A percentile compares a stretch with the other conserved stretches of the same genome.
phyloP scores from a whole-genome alignment of 1,284 basidiomycete genomes.

The Pseudomicrostroma phylloplanum region DNA sequence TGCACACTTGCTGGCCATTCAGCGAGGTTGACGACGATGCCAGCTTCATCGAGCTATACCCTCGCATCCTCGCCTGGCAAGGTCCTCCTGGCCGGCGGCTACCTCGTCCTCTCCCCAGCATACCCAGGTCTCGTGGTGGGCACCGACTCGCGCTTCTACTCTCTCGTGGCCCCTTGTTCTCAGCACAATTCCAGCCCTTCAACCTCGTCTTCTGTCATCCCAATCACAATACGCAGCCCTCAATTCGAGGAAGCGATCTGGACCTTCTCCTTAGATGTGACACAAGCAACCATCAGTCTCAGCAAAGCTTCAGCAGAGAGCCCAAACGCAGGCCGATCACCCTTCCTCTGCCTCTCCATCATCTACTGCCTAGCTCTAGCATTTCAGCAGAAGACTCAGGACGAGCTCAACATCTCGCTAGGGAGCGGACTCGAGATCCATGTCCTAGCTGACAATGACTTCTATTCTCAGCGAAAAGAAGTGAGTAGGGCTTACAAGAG shows the following conservation, averaged over 20 bases:
- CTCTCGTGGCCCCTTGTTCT: constrained; percentile 51
- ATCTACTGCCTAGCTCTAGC: constrained; percentile 66
- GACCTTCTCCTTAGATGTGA: constrained; percentile 58
- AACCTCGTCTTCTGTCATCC: constrained; percentile 1
- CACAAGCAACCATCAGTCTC: background rate
- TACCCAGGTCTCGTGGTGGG: constrained; percentile 55
- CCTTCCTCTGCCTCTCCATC: constrained; percentile 83
- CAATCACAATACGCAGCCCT: constrained; percentile 72
- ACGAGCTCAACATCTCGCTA: constrained; percentile 13
- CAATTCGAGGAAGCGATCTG: constrained; percentile 79
- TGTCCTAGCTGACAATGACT: constrained; percentile 91
- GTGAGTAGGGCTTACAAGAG: constrained; percentile 56
- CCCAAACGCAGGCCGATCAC: constrained; percentile 59
- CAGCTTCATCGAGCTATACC: constrained; percentile 27
- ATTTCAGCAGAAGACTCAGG: constrained; percentile 51
- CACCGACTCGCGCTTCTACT: constrained; percentile 89
- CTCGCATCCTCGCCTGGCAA: constrained; percentile 89
- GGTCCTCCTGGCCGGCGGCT: constrained; percentile 63
- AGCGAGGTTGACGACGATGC: too few species aligned
- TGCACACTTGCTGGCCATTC: too few species aligned
- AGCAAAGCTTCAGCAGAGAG: background rate
- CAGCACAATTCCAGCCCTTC: background rate
- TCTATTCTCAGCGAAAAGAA: constrained; percentile 86
- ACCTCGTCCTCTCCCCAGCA: constrained; percentile 48
- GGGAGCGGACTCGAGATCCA: constrained; percentile 63